Evolutionary conservation across 2,329 filamentous ascomycete genomes (phyloP).

Genomic region (Ophioceras dolichostomum): DNA sequence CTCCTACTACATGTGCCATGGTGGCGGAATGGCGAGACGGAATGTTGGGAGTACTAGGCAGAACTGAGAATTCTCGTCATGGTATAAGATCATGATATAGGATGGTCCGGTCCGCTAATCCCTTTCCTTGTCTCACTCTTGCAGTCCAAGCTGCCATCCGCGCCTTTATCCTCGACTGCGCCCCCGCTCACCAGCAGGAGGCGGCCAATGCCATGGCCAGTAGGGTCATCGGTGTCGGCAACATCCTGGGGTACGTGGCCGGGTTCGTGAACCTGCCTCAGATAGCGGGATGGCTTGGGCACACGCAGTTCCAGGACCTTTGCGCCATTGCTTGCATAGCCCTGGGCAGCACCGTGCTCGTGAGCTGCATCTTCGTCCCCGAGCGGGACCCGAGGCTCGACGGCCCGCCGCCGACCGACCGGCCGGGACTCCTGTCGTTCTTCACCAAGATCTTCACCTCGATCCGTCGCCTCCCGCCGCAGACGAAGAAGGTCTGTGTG

Average conservation of each 20-base stretch:
- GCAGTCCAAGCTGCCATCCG: constrained; percentile 79
- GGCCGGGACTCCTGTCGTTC: constrained; percentile 61
- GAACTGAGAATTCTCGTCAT: no score
- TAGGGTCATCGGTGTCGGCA: constrained; percentile 73
- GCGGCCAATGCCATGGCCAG: constrained; percentile 90
- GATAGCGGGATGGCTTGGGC: constrained; percentile 66
- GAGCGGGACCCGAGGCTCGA: constrained; percentile 75
- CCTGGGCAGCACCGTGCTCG: constrained; percentile 54
- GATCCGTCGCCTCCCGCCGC: constrained; percentile 65
- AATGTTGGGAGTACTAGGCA: no score
- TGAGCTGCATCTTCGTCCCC: constrained; percentile 57
- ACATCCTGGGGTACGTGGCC: constrained; percentile 81
- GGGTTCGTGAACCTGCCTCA: constrained; percentile 72
- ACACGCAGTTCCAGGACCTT: constrained; percentile 86
- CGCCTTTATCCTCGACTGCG: constrained; percentile 88
- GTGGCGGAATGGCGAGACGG: no score
- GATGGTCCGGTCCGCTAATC: no score
- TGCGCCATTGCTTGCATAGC: constrained; percentile 73
- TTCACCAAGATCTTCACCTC: constrained; percentile 69
- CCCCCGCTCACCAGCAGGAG: constrained; percentile 87
- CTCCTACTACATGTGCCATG: no score
- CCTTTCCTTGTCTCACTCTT: not conserved
- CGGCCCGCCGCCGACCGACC: constrained; percentile 44
- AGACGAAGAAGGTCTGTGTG: constrained; percentile 70
- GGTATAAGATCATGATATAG: no score